Evolutionary conservation across 2,329 filamentous ascomycete species (phyloP), one percentile per base, ranked within the genome.

Genomic region (Talaromyces piceae): DNA sequence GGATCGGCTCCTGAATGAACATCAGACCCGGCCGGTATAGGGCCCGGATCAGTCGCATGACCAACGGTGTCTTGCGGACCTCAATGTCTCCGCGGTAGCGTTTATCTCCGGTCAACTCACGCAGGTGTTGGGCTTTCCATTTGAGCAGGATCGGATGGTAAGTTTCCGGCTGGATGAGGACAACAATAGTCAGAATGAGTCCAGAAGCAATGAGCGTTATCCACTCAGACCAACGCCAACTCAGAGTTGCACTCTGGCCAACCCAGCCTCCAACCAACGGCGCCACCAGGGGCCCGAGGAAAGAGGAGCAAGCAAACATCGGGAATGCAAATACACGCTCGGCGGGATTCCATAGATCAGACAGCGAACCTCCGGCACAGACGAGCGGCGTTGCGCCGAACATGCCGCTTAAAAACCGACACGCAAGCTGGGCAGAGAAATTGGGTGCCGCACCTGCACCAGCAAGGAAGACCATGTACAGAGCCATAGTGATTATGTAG

Each of bases 111-210:
- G 73, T 74, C 3, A 70, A 47, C 1, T 59, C 58, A 2, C 72
- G 67, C 1, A 75, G 62, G 18, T 71, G 68, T 25, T 60, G 57
- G 2, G 71, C 72, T 58, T 74, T 74, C 72, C 71, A 75, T 25
- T 67, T 65, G 4, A 76, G 60, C 1, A 76, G 59, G n/a, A 73
- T 59, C 0, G 73, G 74, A 3, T 71, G 63, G 56, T 76, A 79
- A 0, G 76, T 79, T 60, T 79, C 77, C 2, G 75, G 77, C 5
- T 76, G 65, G 54, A 75, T 72, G 3, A 76, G 54, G 2, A 77
- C 52, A 1, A 71, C 62, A 8, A 67, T 26, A 6, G 59, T 9
- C 27, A 73, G 61, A 1, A 68, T 54, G 0, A 65, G 48, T 1
- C 58, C 66, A 8, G 66, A 66, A 12, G 69, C 61, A 23, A 73